phyloP scores from a whole-genome alignment of 2,329 filamentous ascomycete species.

The Talaromyces sp. region DNA sequence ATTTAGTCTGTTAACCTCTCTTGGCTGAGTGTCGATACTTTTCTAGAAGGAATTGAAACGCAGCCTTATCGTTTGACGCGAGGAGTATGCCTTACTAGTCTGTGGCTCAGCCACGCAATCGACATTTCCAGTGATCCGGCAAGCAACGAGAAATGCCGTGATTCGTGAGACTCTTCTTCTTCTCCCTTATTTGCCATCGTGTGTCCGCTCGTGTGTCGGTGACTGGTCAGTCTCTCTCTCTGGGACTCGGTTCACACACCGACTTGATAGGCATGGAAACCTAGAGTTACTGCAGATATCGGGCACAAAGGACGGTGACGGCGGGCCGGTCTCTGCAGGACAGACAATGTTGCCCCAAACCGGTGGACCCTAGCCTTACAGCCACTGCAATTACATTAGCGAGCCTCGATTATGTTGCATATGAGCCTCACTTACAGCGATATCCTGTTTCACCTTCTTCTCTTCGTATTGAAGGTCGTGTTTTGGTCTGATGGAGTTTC shows the following conservation, averaged over 20 bases:
- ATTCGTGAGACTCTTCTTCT: background rate
- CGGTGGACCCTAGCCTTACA: background rate
- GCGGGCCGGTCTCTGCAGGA: background rate
- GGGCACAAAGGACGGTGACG: slow-evolving; percentile 6
- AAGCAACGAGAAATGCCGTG: background rate
- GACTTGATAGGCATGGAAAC: background rate
- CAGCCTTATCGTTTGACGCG: background rate
- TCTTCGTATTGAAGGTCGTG: background rate
- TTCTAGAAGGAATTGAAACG: slow-evolving; percentile 2
- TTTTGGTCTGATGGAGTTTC: background rate
- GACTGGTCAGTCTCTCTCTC: background rate
- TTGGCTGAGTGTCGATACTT: background rate
- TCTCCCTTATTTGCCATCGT: background rate
- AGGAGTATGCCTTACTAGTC: background rate
- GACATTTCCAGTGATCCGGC: background rate
- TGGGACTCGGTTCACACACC: slow-evolving; percentile 1
- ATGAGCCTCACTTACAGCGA: background rate
- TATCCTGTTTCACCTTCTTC: background rate
- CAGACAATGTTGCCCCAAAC: background rate
- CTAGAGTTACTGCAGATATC: background rate
- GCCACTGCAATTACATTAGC: background rate
- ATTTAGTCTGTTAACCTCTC: background rate
- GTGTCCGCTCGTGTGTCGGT: background rate
- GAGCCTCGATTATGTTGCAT: background rate
- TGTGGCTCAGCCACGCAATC: slow-evolving; percentile 1